These are phyloP conservation scores for Trichoderma gracile DNA, from an alignment of 2,329 filamentous ascomycete species.

Conservation along the genomic window DNA sequence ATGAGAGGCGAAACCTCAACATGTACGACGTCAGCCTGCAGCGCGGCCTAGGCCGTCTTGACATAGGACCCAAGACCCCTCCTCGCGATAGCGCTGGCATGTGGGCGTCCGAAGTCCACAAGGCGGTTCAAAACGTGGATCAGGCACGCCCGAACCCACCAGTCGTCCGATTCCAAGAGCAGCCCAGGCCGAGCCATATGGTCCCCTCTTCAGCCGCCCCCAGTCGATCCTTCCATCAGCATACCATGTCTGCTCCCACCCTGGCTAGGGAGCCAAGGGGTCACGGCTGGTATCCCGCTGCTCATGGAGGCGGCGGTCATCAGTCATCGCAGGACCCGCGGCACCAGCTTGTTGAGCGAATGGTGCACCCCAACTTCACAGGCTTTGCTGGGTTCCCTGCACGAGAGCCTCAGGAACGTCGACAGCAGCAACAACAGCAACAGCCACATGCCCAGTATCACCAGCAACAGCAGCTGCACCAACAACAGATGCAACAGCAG, in stretches of 20 bases:
- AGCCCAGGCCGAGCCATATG: conserved; percentile 43
- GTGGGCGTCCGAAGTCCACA: conserved; percentile 60
- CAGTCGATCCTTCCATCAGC: conserved; percentile 49
- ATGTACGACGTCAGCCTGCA: conserved; percentile 68
- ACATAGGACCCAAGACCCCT: conserved; percentile 58
- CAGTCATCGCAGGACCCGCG: conserved; percentile 36
- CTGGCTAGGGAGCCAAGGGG: conserved; percentile 62
- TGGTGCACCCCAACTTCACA: conserved; percentile 58
- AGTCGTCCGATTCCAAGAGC: conserved; percentile 57
- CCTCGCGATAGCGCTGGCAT: conserved; percentile 53
- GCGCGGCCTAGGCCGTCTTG: conserved; percentile 64
- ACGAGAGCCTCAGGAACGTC: conserved; percentile 35
- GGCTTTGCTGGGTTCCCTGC: conserved; percentile 54
- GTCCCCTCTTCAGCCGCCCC: conserved; percentile 34
- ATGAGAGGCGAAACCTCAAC: conserved; percentile 53
- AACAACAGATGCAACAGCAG: conserved; percentile 1
- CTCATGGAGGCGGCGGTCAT: conserved; percentile 41
- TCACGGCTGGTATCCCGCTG: conserved; percentile 66
- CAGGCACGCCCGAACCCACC: conserved; percentile 49
- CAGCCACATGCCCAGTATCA: background rate
- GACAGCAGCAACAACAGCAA: background rate
- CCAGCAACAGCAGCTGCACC: background rate
- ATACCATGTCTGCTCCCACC: conserved; percentile 61
- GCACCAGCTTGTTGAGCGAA: conserved; percentile 53
- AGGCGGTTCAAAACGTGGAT: conserved; percentile 57